Base-by-base conservation (phyloP, 164 flowering plant species). In the Sedum album region DNA sequence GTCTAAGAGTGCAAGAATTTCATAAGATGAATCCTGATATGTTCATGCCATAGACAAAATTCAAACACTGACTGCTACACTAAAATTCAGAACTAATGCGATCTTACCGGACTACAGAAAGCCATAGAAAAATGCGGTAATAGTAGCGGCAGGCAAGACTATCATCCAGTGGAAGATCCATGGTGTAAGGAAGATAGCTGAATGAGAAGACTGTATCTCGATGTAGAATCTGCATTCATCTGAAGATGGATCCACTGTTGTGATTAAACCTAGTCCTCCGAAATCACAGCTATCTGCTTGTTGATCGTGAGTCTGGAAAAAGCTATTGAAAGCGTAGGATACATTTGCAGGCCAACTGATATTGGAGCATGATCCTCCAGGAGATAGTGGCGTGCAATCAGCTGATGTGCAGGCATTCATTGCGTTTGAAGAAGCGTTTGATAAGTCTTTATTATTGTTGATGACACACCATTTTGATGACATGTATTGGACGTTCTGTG, bases 291-390 rank as follows among this genome's bases (percentile, higher is more conserved):
- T 85, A 38, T 83, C 86, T 9, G 84, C 80, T 30, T 68, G 78
- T 67, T 91, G 98, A 76, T 88, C 86, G 61, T 85, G 88, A 74
- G 83, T 83, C 78, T 93, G 97, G 69, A 89, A 90, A 76, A 79
- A 91, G 81, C 88, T 85, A 63, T 93, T 93, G 60, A 93, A 93
- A 3, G 94, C 92, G 72, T 88, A 93, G 4, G 97, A 93, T 66
- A 89, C 70, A 48, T 90, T 93, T 28, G 82, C 85, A 8, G 98
- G 98, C 93, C 91, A 89, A 68, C 83, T 81, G 25, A 90, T 75
- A 66, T 82, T 84, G 69, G 68, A 86, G 72, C 98, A 93, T n/a
- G 98, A 90, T 4, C 91, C 86, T 26, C 94, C 97, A 25, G 83
- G 83, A n/a, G 87, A 83, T 49, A 89, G 63, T 18, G 87, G 80